phyloP scores from a whole-genome alignment of 2,329 filamentous ascomycete genomes.

The Aspergillus piperis region DNA sequence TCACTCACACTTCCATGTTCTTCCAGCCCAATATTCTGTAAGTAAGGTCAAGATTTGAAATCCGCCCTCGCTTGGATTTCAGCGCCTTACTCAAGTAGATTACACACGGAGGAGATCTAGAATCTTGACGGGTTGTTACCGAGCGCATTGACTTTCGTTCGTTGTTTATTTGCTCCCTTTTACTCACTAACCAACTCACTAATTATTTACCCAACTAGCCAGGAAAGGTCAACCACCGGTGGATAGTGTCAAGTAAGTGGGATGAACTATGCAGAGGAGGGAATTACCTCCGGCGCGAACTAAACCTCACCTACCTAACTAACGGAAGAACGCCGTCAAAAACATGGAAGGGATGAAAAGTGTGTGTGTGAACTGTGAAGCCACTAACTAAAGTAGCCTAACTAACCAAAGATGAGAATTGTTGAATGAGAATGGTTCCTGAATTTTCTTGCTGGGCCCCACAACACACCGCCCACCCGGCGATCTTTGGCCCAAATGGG shows the following conservation, averaged over 20 bases:
- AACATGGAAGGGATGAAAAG: neutral
- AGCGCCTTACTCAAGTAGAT: neutral
- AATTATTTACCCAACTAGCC: no score
- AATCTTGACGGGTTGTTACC: no score
- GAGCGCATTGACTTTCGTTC: no score
- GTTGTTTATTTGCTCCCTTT: no score
- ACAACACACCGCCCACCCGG: neutral
- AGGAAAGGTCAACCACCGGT: neutral
- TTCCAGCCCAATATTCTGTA: no score
- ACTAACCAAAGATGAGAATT: neutral
- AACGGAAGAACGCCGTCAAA: neutral
- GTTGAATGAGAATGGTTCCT: neutral
- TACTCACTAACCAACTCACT: no score
- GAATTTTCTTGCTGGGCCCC: neutral
- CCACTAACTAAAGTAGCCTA: neutral
- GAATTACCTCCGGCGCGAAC: slow-evolving; percentile 6
- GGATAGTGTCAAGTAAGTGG: neutral
- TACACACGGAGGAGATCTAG: no score
- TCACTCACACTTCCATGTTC: no score
- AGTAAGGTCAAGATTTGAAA: no score
- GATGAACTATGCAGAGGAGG: neutral
- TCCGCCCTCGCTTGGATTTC: no score
- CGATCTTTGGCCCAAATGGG: slow-evolving; percentile 1
- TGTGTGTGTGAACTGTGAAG: neutral
- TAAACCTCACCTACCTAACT: neutral